A percentile compares a stretch with the other conserved stretches of the same genome.
Evolutionary conservation across 2,329 filamentous ascomycete species (phyloP).

Genomic region (Aspergillus uvarum): DNA sequence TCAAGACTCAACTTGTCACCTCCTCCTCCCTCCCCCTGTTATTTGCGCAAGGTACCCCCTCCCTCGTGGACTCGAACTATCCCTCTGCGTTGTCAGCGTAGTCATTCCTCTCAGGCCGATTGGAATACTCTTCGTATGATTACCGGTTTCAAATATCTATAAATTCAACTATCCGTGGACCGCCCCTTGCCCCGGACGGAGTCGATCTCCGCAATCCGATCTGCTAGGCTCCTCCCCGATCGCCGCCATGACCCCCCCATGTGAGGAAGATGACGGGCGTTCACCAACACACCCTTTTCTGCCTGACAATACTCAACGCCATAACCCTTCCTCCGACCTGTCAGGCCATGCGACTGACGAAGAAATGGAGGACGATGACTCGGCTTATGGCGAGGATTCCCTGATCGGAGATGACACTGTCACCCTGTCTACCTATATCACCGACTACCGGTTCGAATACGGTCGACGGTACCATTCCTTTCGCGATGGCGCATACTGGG

Average conservation of each 20-base stretch:
- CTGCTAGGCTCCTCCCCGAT: conserved; percentile 1
- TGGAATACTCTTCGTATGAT: neutral
- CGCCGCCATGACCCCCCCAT: conserved; percentile 8
- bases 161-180: neutral
- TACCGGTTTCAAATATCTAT: neutral
- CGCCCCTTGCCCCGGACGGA: neutral
- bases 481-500: conserved; percentile 30
- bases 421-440: conserved; percentile 29
- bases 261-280: neutral
- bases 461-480: conserved; percentile 37
- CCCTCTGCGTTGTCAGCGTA: neutral
- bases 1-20: neutral
- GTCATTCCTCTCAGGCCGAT: too few species aligned
- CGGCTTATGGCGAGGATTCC: conserved; percentile 21
- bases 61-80: neutral
- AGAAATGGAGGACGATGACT: conserved; percentile 16
- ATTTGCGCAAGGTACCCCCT: neutral
- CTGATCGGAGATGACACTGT: conserved; percentile 26
- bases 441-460: conserved; percentile 31
- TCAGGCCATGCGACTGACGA: conserved; percentile 4
- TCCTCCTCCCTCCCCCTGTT: neutral
- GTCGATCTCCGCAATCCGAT: conserved; percentile 9
- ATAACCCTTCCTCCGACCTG: neutral
- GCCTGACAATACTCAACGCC: neutral
- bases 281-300: neutral